Percentiles rank a stretch among this genome's conserved stretches.
Conservation (phyloP, 2,329 filamentous ascomycete genomes). For the Chaetomiaceae sp. region DNA sequence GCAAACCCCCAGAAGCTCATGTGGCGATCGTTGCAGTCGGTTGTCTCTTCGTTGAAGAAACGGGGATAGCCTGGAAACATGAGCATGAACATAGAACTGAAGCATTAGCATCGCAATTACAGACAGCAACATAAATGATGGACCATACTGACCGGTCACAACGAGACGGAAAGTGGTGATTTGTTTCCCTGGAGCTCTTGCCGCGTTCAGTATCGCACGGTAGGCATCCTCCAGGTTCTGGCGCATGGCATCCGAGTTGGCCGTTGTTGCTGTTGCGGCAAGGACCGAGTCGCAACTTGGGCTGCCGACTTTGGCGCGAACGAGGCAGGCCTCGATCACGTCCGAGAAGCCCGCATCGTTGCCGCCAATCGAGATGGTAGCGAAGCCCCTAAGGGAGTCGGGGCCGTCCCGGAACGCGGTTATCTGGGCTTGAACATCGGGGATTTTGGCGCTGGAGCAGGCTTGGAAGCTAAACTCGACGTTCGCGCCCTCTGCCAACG, state of each 20-base stretch:
- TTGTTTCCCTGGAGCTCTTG: background rate
- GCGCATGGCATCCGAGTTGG: background rate
- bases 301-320: background rate
- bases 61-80: background rate
- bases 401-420: background rate
- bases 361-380: conserved; percentile 1
- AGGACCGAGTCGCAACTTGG: background rate
- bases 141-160: background rate
- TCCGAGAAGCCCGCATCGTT: background rate
- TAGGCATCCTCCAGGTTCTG: background rate
- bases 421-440: background rate
- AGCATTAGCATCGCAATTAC: background rate
- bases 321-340: background rate
- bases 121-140: no score
- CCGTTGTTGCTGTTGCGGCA: background rate
- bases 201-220: background rate
- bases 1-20: background rate
- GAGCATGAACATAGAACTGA: background rate
- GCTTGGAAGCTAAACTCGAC: background rate
- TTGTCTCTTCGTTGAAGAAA: conserved; percentile 1
- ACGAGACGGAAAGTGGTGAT: background rate
- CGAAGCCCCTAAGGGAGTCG: background rate
- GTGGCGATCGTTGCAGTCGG: background rate
- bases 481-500: background rate
- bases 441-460: background rate